Base-by-base conservation (phyloP, 108 stramenopile genomes). In the Phaeodactylum tricornutum region DNA sequence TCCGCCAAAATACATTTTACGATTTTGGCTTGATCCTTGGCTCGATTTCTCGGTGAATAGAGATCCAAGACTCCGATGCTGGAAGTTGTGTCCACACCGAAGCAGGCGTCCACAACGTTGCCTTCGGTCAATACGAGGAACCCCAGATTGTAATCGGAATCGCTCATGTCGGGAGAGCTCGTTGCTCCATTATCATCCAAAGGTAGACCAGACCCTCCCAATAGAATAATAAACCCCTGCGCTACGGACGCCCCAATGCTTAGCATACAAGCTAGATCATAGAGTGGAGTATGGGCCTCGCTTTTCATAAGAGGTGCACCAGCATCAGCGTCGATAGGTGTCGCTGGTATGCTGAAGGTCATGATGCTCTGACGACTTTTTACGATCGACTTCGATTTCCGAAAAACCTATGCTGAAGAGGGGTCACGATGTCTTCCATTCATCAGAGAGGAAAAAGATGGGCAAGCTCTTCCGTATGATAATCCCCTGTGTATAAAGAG, bases 91-190 rank as follows among this genome's bases (percentile, higher is more conserved):
- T 29, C 16, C 2, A 71, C 62, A 17, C 77, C 77, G 57, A 79
- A 73, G 43, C 72, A 73, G 8, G 73, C 66, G 50, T 79, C 77
- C 21, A 79, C 22, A 2, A 79, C 72, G 38, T 79, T 79, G 29
- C 77, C 72, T n/a, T 73, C 69, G 27, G 65, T 71, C 30, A 79
- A 32, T 27, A 73, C 53, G 50, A 60, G 46, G 43, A 79, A 79
- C 9, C 64, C 69, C 1, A 74, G 53, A 17, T 15, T 22, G 27
- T 21, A 42, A 27, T 14, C 40, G n/a, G 22, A n/a, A 3, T 30
- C 17, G 5, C 26, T n/a, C 4, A 27, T 28, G n/a, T n/a, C n/a
- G n/a, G n/a, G n/a, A n/a, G n/a, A n/a, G n/a, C n/a, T n/a, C n/a
- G n/a, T n/a, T n/a, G n/a, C n/a, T 7, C 22, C 4, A 7, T 43